These are phyloP conservation scores for Termitomyces sp. DNA, from an alignment of 768 basidiomycete species.

Conservation along the genomic window DNA sequence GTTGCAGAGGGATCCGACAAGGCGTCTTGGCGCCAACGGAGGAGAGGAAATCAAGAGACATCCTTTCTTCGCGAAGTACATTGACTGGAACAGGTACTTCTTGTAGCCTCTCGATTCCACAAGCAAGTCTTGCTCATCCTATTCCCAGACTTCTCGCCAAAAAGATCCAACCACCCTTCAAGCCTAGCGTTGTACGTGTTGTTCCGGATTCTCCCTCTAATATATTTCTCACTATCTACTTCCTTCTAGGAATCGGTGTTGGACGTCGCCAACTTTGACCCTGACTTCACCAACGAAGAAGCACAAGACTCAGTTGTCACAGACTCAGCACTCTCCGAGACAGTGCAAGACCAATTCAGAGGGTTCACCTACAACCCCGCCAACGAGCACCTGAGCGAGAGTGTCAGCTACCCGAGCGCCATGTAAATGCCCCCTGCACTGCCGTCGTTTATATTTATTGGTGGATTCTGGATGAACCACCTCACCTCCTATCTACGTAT, in stretches of 20 bases:
- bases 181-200: conserved; percentile 84
- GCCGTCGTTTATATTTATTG: not conserved
- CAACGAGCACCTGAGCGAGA: conserved; percentile 83
- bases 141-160: conserved; percentile 70
- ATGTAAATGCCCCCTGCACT: conserved; percentile 20
- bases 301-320: conserved; percentile 96
- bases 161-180: conserved; percentile 97
- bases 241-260: conserved; percentile 75
- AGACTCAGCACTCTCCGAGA: conserved; percentile 89
- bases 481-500: not conserved
- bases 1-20: conserved; percentile 83
- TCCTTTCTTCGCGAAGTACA: conserved; percentile 91
- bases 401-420: conserved; percentile 62
- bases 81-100: conserved; percentile 81
- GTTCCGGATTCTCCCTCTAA: not conserved
- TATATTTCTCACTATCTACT: not conserved
- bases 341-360: conserved; percentile 94
- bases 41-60: conserved; percentile 96
- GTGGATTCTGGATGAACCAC: conserved; percentile 2
- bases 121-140: not conserved
- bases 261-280: conserved; percentile 95
- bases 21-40: conserved; percentile 87
- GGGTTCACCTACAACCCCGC: conserved; percentile 89
- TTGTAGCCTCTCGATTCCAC: not conserved
- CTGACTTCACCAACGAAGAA: conserved; percentile 95